Evolutionary conservation across 805 yeast species (phyloP).

Genomic region (Nakazawaea wyomingensis): DNA sequence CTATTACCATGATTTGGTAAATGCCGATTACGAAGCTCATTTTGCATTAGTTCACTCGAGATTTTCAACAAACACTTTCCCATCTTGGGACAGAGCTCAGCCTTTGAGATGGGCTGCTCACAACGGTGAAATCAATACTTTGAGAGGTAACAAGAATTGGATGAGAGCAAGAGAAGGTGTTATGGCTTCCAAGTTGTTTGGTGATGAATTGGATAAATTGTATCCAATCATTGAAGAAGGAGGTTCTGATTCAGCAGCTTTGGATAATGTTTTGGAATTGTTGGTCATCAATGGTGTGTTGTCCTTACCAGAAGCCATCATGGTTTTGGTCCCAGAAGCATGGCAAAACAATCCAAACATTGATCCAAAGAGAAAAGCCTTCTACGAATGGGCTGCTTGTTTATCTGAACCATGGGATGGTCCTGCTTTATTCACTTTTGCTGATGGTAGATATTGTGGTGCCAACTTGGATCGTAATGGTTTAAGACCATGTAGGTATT

Average conservation of each 20-base stretch:
- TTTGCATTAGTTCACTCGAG: conserved; percentile 96
- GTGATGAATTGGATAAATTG: conserved; percentile 84
- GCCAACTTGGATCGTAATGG: conserved; percentile 98
- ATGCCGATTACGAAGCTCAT: conserved; percentile 90
- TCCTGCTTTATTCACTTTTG: conserved; percentile 93
- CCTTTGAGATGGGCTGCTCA: conserved; percentile 97
- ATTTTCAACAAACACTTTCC: conserved; percentile 96
- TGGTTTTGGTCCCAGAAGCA: conserved; percentile 96
- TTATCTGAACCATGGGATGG: conserved; percentile 99
- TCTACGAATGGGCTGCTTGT: conserved; percentile 99
- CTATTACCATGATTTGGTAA: conserved; percentile 88
- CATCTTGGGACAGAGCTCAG: conserved; percentile 99
- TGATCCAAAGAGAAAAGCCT: conserved; percentile 90
- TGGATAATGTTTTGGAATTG: conserved; percentile 91
- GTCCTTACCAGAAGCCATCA: conserved; percentile 93
- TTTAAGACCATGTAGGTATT: conserved; percentile 95
- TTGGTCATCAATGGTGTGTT: conserved; percentile 87
- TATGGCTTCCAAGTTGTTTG: conserved; percentile 81
- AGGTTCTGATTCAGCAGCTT: conserved; percentile 97
- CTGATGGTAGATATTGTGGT: conserved; percentile 97
- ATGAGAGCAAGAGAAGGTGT: conserved; percentile 99
- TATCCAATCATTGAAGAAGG: conserved; percentile 98
- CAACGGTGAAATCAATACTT: conserved; percentile 96
- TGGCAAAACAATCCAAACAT: conserved; percentile 86
- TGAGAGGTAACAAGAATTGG: conserved; percentile 98